Conservation (phyloP, 1,284 basidiomycete species). For the Puccinia polysora region DNA sequence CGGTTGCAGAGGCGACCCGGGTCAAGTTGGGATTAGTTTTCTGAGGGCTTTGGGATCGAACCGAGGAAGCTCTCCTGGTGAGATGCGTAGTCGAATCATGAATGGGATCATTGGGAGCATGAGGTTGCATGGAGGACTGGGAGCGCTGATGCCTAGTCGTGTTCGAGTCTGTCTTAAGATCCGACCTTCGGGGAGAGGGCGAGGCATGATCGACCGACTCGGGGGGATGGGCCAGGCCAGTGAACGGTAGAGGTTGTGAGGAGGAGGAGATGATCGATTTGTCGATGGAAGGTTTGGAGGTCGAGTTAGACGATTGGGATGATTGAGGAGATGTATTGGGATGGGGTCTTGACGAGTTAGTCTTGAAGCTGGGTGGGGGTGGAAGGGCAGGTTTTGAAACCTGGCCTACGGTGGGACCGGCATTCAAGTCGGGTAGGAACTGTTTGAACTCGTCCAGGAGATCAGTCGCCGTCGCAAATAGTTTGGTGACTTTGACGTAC, state of each 20-base stretch:
- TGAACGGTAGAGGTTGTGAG: not conserved
- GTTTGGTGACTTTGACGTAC: constrained; percentile 38
- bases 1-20: constrained; percentile 12
- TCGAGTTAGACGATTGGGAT: constrained; percentile 6
- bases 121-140: not conserved
- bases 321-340: constrained; percentile 9
- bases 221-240: not conserved
- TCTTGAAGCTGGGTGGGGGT: not conserved
- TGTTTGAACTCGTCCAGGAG: constrained; percentile 43
- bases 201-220: constrained; percentile 4
- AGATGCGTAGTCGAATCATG: not conserved
- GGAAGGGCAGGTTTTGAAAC: constrained; percentile 5
- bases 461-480: constrained; percentile 35
- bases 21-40: constrained; percentile 1
- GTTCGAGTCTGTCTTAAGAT: not conserved
- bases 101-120: constrained; percentile 13
- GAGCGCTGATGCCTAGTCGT: constrained; percentile 1
- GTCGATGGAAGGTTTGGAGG: constrained; percentile 10
- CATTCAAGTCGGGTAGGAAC: constrained; percentile 41
- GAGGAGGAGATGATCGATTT: not conserved
- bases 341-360: constrained; percentile 9
- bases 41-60: constrained; percentile 9
- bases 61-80: not conserved
- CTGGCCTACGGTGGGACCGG: not conserved
- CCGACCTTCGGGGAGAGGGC: not conserved